Base-by-base conservation (phyloP, 2,329 filamentous ascomycete species). In the Sclerotinia borealis region DNA sequence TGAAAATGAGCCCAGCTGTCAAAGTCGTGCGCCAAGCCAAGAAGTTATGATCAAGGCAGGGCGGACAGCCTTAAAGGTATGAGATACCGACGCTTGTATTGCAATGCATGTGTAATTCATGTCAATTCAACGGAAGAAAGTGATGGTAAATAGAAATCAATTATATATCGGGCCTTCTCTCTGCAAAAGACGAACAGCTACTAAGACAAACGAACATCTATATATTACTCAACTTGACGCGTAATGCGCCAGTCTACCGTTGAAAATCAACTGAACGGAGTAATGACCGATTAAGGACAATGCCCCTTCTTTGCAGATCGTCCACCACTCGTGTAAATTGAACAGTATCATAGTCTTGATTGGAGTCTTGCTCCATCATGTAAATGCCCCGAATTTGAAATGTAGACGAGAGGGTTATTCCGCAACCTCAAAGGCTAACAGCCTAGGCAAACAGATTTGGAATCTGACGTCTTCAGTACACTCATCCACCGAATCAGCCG, bases 341-440 rank as follows among this genome's bases (percentile, higher is more conserved):
- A 36, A 22, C 13, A n/a, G 39, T 58, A 25, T 15, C 19, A 19
- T n/a, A 10, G 4, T 45, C 13, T 13, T 10, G 11, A 36, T 34
- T 17, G 31, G 34, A 58, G 54, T 31, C 3, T 45, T 11, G 54
- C 39, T 58, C 41, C 27, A 45, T 11, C 0, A 25, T 19, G 22
- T 7, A 50, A 56, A 49, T 55, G 22, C 51, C 60, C 62, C 43
- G 6, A 55, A 50, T n/a, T 59, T 56, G 63, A 52, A 54, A 70
- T 73, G 72, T 72, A 72, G 72, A 65, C 70, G 69, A 70, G 65
- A 73, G 68, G 72, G 69, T 72, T 73, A 70, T 85, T 87, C 90
- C 89, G 87, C 85, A 89, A 88, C 91, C 85, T 93, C 90, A 96
- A 79, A 71, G 84, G 86, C 89, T 91, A 81, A 96, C 87, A 91